Evolutionary conservation across 2,329 filamentous ascomycete genomes (phyloP).

Genomic region (Cryoendolithus antarcticus): DNA sequence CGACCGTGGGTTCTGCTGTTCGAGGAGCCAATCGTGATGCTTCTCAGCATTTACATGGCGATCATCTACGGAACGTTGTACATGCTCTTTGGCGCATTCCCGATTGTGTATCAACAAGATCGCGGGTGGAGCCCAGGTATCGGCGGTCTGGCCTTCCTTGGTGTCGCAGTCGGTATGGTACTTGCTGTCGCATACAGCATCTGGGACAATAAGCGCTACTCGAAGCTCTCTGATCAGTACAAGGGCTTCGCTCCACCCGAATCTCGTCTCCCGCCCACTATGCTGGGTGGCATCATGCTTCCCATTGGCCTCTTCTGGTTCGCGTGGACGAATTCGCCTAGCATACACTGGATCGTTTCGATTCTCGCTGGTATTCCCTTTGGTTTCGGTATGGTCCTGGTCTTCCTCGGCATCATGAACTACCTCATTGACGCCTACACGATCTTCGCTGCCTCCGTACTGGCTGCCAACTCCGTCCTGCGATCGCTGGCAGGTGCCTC

Average conservation of each 20-base stretch:
- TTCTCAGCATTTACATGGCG: constrained; percentile 54
- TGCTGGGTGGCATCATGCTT: constrained; percentile 49
- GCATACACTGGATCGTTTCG: constrained; percentile 43
- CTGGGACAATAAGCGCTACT: constrained; percentile 42
- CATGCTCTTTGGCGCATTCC: constrained; percentile 37
- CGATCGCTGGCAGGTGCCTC: constrained; percentile 64
- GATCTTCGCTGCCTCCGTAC: constrained; percentile 62
- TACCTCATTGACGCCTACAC: constrained; percentile 60
- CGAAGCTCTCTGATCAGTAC: constrained; percentile 30
- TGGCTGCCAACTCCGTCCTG: constrained; percentile 68
- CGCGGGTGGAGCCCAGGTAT: constrained; percentile 49
- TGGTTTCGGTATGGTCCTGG: constrained; percentile 48
- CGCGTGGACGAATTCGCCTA: constrained; percentile 50
- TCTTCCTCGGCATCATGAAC: constrained; percentile 53
- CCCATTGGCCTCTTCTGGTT: constrained; percentile 58
- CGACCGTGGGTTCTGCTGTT: constrained; percentile 59
- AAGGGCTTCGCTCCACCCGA: constrained; percentile 52
- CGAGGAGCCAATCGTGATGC: constrained; percentile 54
- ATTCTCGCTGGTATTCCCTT: constrained; percentile 41
- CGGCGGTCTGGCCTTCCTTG: constrained; percentile 55
- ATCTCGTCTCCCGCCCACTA: constrained; percentile 48
- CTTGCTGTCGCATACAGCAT: constrained; percentile 41
- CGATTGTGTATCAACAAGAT: constrained; percentile 49
- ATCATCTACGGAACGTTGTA: constrained; percentile 41
- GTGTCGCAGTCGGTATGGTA: constrained; percentile 55